Conservation (phyloP, 306 rosid species). For the Begonia masoniana region DNA sequence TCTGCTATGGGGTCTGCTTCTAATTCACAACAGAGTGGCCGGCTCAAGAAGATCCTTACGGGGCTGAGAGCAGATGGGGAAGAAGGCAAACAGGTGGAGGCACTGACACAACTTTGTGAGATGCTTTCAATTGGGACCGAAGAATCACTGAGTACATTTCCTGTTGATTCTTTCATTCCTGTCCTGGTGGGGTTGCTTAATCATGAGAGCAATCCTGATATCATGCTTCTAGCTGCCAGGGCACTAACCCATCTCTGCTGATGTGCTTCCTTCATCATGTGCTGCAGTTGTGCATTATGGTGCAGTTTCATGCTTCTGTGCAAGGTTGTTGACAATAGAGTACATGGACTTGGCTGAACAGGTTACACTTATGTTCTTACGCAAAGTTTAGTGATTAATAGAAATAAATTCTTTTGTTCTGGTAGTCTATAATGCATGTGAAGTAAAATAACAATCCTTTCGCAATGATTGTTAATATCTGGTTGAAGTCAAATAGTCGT, state of each 20-base stretch:
- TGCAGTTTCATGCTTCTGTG: constrained; percentile 89
- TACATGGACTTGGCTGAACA: constrained; percentile 99
- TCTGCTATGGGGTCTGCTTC: constrained; percentile 71
- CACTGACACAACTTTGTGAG: constrained; percentile 88
- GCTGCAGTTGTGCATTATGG: constrained; percentile 97
- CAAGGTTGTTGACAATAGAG: constrained; percentile 88
- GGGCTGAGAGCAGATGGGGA: constrained; percentile 91
- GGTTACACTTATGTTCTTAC: constrained; percentile 31
- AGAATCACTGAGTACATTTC: constrained; percentile 82
- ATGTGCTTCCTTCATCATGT: constrained; percentile 91
- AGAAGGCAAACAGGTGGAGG: constrained; percentile 93
- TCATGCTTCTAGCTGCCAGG: constrained; percentile 98
- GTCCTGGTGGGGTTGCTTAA: constrained; percentile 91
- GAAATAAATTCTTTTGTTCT: neutral
- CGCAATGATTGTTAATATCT: no score
- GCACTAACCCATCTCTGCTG: constrained; percentile 92
- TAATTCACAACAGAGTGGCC: constrained; percentile 80
- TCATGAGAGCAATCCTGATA: constrained; percentile 93
- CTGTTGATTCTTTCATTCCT: constrained; percentile 91
- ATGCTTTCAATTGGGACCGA: constrained; percentile 97
- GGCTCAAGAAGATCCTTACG: constrained; percentile 75
- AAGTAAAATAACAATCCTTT: no score
- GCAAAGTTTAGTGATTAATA: constrained; percentile 5
- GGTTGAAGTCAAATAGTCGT: no score
- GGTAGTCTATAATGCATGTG: neutral